Evolutionary conservation across 176 grass and related monocot species (phyloP).

Genomic region (Cocos nucifera): DNA sequence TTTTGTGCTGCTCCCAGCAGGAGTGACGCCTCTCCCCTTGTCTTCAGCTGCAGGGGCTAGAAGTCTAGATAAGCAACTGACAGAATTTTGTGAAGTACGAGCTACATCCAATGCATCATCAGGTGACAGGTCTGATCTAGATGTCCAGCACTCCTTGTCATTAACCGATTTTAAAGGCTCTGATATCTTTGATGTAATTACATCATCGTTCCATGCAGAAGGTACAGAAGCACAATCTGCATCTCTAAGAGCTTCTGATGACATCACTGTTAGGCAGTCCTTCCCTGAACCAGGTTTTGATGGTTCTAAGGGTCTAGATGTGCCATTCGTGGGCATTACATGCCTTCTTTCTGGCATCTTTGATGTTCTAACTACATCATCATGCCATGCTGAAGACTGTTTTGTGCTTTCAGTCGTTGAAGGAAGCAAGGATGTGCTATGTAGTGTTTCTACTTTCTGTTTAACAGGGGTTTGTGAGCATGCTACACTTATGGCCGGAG

Average conservation of each 20-base stretch:
- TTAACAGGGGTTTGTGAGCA: constrained; percentile 41
- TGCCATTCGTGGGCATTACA: constrained; percentile 24
- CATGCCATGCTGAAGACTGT: constrained; percentile 63
- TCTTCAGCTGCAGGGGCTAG: constrained; percentile 26
- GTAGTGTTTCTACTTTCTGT: constrained; percentile 45
- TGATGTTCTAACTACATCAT: constrained; percentile 39
- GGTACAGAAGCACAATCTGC: constrained; percentile 54
- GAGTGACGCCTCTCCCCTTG: constrained; percentile 20
- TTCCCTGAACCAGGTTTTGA: constrained; percentile 46
- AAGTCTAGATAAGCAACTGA: constrained; percentile 17
- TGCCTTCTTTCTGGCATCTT: constrained; percentile 38
- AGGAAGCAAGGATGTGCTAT: constrained; percentile 29
- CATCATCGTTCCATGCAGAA: constrained; percentile 84
- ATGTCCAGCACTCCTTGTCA: constrained; percentile 4
- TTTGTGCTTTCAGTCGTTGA: constrained; percentile 34
- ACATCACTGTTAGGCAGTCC: constrained; percentile 29
- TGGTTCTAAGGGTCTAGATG: constrained; percentile 38
- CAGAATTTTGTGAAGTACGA: constrained; percentile 25
- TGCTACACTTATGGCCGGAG: constrained; percentile 23
- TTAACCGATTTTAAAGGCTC: constrained; percentile 18
- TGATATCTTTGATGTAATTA: constrained; percentile 29
- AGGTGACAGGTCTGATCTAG: constrained; percentile 16
- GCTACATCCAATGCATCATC: constrained; percentile 15
- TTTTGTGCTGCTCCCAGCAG: constrained; percentile 1
- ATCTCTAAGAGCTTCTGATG: constrained; percentile 23